These are phyloP conservation scores for Backusella australiensis DNA, from an alignment of 192 early-diverging fungal species.

Conservation along the genomic window DNA sequence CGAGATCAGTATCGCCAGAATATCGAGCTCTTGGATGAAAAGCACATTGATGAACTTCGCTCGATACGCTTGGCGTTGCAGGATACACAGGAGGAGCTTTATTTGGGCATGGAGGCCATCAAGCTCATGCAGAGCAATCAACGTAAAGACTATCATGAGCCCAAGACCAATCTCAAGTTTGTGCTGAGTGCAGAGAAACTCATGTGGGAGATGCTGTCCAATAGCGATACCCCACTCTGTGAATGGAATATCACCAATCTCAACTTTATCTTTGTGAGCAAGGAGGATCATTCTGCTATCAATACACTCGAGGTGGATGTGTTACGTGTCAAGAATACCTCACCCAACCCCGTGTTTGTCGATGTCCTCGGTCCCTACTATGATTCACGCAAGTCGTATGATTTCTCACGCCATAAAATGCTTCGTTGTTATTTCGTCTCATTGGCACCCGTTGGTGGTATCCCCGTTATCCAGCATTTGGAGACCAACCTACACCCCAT, in stretches of 20 bases:
- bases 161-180: conserved; percentile 56
- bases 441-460: conserved; percentile 87
- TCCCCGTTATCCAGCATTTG: conserved; percentile 86
- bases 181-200: conserved; percentile 54
- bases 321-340: conserved; percentile 65
- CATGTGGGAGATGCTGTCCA: conserved; percentile 74
- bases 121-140: conserved; percentile 57
- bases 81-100: conserved; percentile 59
- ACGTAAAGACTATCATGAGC: conserved; percentile 54
- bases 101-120: conserved; percentile 67
- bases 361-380: conserved; percentile 61
- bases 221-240: conserved; percentile 63
- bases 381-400: conserved; percentile 52
- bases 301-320: conserved; percentile 76
- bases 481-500: conserved; percentile 86
- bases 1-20: conserved; percentile 35
- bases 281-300: conserved; percentile 78
- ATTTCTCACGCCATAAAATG: conserved; percentile 87
- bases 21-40: conserved; percentile 13
- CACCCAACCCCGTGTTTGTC: conserved; percentile 53
- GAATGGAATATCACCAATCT: conserved; percentile 66
- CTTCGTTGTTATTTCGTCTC: conserved; percentile 76
- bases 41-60: conserved; percentile 29
- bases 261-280: conserved; percentile 68
- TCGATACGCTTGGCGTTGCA: conserved; percentile 21